Percentiles rank a stretch among this genome's conserved stretches.
Conservation (phyloP, 2,329 filamentous ascomycete genomes). For the Paracoccidioides lutzii region DNA sequence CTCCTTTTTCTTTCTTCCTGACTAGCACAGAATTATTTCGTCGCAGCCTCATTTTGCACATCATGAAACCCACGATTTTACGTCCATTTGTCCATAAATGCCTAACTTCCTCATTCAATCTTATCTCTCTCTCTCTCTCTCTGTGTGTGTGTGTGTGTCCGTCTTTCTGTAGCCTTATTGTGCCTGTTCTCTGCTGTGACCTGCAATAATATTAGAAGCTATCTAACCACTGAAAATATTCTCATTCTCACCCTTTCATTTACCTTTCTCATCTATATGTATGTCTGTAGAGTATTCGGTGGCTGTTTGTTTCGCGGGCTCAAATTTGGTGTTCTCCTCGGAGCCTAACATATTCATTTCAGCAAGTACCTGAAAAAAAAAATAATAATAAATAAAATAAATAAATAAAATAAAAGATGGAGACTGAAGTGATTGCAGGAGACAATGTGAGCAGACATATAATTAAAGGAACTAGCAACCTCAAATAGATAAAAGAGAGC, state of each 20-base stretch:
- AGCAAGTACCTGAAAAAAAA: too few relatives aligned
- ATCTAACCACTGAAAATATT: neutral
- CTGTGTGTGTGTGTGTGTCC: neutral
- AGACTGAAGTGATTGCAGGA: too few relatives aligned
- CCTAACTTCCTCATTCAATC: neutral
- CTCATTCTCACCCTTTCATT: neutral
- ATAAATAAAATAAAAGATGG: too few relatives aligned
- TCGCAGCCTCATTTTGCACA: too few relatives aligned
- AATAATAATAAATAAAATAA: too few relatives aligned
- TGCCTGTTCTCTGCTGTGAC: neutral
- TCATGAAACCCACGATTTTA: conserved; percentile 1
- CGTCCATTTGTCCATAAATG: neutral
- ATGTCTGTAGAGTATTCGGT: neutral
- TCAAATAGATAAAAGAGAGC: too few relatives aligned
- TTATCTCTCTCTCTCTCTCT: neutral
- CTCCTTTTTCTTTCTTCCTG: conserved; percentile 3
- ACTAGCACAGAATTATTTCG: neutral
- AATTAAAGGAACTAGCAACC: too few relatives aligned
- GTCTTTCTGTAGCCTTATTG: neutral
- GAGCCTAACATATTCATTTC: too few relatives aligned
- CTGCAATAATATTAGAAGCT: neutral
- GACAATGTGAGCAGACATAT: too few relatives aligned
- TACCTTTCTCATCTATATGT: neutral
- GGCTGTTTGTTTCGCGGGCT: neutral
- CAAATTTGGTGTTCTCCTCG: too few relatives aligned